Evolutionary conservation across 805 yeast species (phyloP).

Genomic region (Ogataea philodendri): DNA sequence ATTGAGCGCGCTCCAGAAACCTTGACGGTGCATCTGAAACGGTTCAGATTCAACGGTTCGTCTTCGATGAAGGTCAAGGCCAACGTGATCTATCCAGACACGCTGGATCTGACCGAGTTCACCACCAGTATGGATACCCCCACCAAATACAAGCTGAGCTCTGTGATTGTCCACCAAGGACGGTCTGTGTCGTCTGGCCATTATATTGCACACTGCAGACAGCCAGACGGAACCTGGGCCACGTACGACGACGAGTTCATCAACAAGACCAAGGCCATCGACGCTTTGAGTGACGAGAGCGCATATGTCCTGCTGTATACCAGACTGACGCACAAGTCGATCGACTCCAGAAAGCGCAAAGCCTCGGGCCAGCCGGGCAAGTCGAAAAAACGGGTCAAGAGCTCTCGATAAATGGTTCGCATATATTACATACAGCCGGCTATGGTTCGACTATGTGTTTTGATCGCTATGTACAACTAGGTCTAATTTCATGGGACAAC

Average conservation of each 20-base stretch:
- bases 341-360: conserved; percentile 20
- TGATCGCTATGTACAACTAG: conserved; percentile 16
- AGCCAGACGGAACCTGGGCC: conserved; percentile 91
- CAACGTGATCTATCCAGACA: conserved; percentile 75
- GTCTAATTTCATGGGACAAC: conserved; percentile 38
- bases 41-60: conserved; percentile 83
- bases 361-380: conserved; percentile 6
- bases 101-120: conserved; percentile 68
- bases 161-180: conserved; percentile 93
- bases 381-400: conserved; percentile 17
- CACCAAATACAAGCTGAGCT: conserved; percentile 64
- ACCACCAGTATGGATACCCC: conserved; percentile 46
- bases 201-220: conserved; percentile 85
- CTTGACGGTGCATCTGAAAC: conserved; percentile 78
- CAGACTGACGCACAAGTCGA: conserved; percentile 59
- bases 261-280: conserved; percentile 66
- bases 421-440: too few relatives aligned
- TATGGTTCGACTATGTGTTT: conserved; percentile 11
- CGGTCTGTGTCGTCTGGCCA: conserved; percentile 91
- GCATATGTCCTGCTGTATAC: conserved; percentile 90
- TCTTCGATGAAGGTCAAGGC: conserved; percentile 83
- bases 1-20: conserved; percentile 87
- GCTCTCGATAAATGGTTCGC: conserved; percentile 10
- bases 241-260: conserved; percentile 92
- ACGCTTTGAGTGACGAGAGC: conserved; percentile 76